Base-by-base conservation (phyloP, 2,329 filamentous ascomycete species). In the Talaromyces atroroseus region DNA sequence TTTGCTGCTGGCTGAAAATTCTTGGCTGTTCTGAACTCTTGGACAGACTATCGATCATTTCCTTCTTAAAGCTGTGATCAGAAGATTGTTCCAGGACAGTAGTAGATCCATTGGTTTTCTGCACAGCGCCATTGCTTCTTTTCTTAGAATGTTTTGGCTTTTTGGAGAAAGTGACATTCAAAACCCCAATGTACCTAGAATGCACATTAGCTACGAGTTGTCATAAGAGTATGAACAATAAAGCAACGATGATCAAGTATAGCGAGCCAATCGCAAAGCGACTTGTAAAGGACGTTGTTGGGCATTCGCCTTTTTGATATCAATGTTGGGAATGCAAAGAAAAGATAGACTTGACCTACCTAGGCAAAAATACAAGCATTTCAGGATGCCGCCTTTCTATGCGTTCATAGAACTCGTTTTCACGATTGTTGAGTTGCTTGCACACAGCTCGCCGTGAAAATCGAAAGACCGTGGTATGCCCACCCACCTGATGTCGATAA, bases 351-450 rank as follows among this genome's bases (percentile, higher is more conserved):
- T 26, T 61, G 77, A 88, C 86, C 40, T 68, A 78, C 73, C 92
- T 90, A 62, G 94, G 94, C 61, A 99, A 80, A 69, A 97, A 99
- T 44, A 88, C 85, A 58, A 99, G 77, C 66, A 99, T 80, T 68
- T 96, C 88, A 61, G 91, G 89, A 72, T 99, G 92, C 63, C 90
- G 85, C 66, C 84, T 85, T 76, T 99, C 94, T 65, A 97, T 90
- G 54, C 87, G 94, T 74, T 99, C 94, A 72, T 99, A 99, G 70
- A 99, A 99, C 74, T 96, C 90, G 73, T 99, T 99, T 70, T 99
- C 94, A 66, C 92, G 84, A 71, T 96, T 99, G 72, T 96, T 99
- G 67, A 99, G 82, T 74, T 96, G 91, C 74, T 99, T 99, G 80
- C 94, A 99, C 11, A 99, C 92, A 56, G 94, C 94, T 65, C 92